Evolutionary conservation across 2,329 filamentous ascomycete species (phyloP).

Genomic region (Zasmidium angulare): DNA sequence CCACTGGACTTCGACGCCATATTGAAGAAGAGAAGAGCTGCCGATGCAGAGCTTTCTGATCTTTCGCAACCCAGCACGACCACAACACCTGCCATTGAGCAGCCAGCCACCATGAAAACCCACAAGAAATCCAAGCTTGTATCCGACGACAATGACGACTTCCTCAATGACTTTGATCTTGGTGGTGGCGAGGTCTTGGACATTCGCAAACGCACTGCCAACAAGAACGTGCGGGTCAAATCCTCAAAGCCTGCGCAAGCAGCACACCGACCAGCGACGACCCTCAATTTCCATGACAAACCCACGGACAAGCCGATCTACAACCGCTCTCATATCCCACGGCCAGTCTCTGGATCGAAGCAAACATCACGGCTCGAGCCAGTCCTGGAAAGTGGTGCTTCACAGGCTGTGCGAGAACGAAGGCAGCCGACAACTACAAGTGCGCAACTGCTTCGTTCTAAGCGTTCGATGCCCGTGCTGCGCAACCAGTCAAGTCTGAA

Average conservation of each 20-base stretch:
- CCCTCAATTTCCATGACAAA: constrained; percentile 88
- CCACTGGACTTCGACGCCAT: constrained; percentile 80
- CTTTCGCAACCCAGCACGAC: constrained; percentile 35
- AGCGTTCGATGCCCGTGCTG: constrained; percentile 61
- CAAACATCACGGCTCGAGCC: constrained; percentile 73
- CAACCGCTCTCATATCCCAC: constrained; percentile 69
- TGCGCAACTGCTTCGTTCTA: constrained; percentile 57
- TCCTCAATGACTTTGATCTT: constrained; percentile 82
- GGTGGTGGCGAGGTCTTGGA: constrained; percentile 76
- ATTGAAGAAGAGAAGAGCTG: constrained; percentile 67
- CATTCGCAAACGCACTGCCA: constrained; percentile 75
- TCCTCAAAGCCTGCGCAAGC: constrained; percentile 62
- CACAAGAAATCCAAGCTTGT: constrained; percentile 37
- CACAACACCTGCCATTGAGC: constrained; percentile 30
- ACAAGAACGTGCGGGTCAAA: constrained; percentile 90
- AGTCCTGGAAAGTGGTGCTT: constrained; percentile 83
- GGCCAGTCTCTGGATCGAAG: constrained; percentile 60
- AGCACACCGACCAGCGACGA: constrained; percentile 71
- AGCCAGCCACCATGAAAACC: constrained; percentile 37
- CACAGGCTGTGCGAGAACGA: constrained; percentile 62
- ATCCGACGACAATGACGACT: constrained; percentile 62
- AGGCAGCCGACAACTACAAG: constrained; percentile 54
- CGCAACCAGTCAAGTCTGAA: constrained; percentile 43
- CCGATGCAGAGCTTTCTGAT: constrained; percentile 39
- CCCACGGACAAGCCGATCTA: constrained; percentile 40